A percentile compares a stretch with the other conserved stretches of the same genome.
These are phyloP conservation scores for Plantago lanceolata DNA, from an alignment of 305 asterid species.

Conservation along the genomic window DNA sequence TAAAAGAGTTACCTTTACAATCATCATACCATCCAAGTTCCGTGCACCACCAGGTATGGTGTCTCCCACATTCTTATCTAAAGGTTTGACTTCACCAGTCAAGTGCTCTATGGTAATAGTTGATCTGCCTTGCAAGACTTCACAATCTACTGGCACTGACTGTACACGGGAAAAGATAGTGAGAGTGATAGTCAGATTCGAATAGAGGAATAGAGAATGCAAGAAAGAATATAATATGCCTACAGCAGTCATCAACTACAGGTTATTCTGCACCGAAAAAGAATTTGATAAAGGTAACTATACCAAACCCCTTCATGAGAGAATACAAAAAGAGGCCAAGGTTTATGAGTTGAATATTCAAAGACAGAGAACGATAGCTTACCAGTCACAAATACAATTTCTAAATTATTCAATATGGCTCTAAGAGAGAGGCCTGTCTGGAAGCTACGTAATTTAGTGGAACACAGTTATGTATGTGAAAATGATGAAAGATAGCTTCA, in stretches of 20 bases:
- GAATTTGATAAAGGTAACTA: neutral
- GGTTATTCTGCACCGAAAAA: constrained; percentile 12
- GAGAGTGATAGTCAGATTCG: constrained; percentile 16
- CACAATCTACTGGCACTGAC: constrained; percentile 98
- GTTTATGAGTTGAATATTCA: neutral
- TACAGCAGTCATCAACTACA: constrained; percentile 5
- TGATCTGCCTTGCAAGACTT: constrained; percentile 84
- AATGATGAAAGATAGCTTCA: too few species aligned
- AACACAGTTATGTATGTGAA: too few species aligned
- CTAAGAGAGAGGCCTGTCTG: too few species aligned
- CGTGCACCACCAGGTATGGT: constrained; percentile 98
- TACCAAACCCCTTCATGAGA: constrained; percentile 6
- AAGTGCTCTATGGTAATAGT: constrained; percentile 93
- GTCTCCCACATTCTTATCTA: constrained; percentile 72
- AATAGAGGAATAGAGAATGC: constrained; percentile 12
- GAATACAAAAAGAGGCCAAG: constrained; percentile 8
- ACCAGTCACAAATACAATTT: too few species aligned
- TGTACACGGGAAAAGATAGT: constrained; percentile 38
- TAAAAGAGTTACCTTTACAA: constrained; percentile 62
- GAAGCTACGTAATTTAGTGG: too few species aligned
- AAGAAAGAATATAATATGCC: constrained; percentile 7
- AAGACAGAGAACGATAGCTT: too few species aligned
- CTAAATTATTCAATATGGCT: too few species aligned
- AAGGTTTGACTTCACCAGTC: constrained; percentile 93
- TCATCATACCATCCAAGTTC: constrained; percentile 95